Evolutionary conservation across 192 early-diverging fungal species (phyloP).

Genomic region (Dissophora ornata): DNA sequence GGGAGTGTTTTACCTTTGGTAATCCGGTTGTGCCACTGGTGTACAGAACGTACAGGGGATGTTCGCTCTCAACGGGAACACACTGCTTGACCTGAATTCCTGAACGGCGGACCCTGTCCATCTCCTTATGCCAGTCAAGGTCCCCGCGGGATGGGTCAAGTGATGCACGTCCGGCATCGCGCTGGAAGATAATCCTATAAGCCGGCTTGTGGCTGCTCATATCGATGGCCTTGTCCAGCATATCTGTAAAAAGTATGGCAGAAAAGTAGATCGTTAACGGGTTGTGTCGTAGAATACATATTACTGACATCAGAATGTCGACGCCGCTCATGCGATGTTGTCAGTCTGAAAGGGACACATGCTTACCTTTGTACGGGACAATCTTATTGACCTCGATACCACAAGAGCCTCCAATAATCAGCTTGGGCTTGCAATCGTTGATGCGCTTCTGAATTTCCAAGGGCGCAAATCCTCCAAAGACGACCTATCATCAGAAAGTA

Average conservation of each 20-base stretch:
- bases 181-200: slow-evolving; percentile 71
- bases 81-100: slow-evolving; percentile 60
- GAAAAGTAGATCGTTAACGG: neutral
- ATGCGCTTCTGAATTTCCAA: slow-evolving; percentile 87
- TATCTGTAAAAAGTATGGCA: slow-evolving; percentile 46
- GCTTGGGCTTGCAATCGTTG: slow-evolving; percentile 78
- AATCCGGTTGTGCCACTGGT: slow-evolving; percentile 81
- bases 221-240: slow-evolving; percentile 78
- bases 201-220: slow-evolving; percentile 62
- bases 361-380: slow-evolving; percentile 79
- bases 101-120: slow-evolving; percentile 52
- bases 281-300: neutral
- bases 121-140: slow-evolving; percentile 63
- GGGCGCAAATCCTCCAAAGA: slow-evolving; percentile 74
- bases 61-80: slow-evolving; percentile 67
- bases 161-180: slow-evolving; percentile 63
- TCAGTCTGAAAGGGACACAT: too few relatives aligned
- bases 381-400: slow-evolving; percentile 82
- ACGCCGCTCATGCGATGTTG: too few relatives aligned
- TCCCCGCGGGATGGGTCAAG: slow-evolving; percentile 68
- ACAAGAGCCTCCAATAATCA: slow-evolving; percentile 80
- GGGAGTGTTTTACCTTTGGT: slow-evolving; percentile 78
- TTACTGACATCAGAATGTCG: neutral
- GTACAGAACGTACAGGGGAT: slow-evolving; percentile 88
- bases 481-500: slow-evolving; percentile 36